These are phyloP conservation scores for Rutstroemia sp. DNA, from an alignment of 2,329 filamentous ascomycete species.

Conservation along the genomic window DNA sequence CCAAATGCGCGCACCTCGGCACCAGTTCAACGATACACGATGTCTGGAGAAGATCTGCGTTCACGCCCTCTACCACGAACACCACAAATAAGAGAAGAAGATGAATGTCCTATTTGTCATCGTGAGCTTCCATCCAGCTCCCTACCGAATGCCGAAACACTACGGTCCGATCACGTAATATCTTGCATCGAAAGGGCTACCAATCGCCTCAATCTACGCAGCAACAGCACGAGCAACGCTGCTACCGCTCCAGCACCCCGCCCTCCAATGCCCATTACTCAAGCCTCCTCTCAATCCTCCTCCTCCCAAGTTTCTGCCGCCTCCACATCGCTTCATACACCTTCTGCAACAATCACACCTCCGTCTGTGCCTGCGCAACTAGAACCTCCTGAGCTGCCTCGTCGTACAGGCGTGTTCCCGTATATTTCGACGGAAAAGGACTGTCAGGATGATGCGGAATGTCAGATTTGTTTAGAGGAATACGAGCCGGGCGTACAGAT, in stretches of 20 bases:
- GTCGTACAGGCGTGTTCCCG: conserved; percentile 54
- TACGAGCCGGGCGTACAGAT: conserved; percentile 54
- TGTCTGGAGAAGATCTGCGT: conserved; percentile 7
- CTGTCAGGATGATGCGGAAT: conserved; percentile 59
- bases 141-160: conserved; percentile 45
- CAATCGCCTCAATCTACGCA: conserved; percentile 8
- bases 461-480: conserved; percentile 61
- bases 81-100: conserved; percentile 56
- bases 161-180: conserved; percentile 52
- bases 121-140: conserved; percentile 55
- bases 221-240: background rate
- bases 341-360: conserved; percentile 11
- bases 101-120: conserved; percentile 74
- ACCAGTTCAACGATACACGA: conserved; percentile 3
- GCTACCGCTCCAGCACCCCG: conserved; percentile 9
- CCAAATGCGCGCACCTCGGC: background rate
- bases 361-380: too few species aligned
- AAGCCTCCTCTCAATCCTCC: conserved; percentile 18
- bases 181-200: conserved; percentile 39
- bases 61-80: conserved; percentile 15
- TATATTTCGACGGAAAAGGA: conserved; percentile 62
- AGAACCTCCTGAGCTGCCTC: conserved; percentile 15
- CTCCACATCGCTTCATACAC: conserved; percentile 21
- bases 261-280: conserved; percentile 7
- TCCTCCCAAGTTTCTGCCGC: conserved; percentile 15